Percentiles rank a stretch among this genome's conserved stretches.
These are phyloP conservation scores for Solanum sitiens DNA, from an alignment of 257 asterid species.

Conservation along the genomic window DNA sequence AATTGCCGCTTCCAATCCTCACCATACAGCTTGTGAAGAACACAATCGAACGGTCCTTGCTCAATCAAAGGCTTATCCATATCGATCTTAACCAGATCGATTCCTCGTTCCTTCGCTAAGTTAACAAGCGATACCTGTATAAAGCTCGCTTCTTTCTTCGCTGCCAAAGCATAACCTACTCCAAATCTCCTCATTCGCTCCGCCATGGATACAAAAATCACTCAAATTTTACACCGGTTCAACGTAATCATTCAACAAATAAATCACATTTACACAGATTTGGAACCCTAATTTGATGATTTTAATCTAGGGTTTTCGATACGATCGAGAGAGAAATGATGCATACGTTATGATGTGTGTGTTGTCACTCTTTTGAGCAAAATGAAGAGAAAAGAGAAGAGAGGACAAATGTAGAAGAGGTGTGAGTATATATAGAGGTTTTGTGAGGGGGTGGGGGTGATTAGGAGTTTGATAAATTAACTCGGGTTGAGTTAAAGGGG, in stretches of 20 bases:
- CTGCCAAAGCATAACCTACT: conserved; percentile 71
- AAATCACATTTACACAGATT: not conserved
- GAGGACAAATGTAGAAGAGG: not conserved
- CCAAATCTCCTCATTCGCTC: conserved; percentile 33
- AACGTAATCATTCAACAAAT: not conserved
- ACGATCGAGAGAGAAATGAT: not conserved
- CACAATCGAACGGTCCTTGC: conserved; percentile 64
- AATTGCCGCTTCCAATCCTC: conserved; percentile 52
- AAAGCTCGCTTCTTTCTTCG: conserved; percentile 68
- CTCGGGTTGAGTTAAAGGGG: not conserved
- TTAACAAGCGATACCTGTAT: conserved; percentile 44
- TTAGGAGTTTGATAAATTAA: not conserved
- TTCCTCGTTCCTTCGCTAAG: conserved; percentile 37
- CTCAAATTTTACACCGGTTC: not conserved
- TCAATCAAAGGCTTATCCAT: conserved; percentile 37
- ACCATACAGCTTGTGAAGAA: conserved; percentile 59
- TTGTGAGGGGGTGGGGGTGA: not conserved
- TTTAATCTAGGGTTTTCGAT: not conserved
- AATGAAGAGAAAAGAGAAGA: not conserved
- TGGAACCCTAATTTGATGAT: not conserved
- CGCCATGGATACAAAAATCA: conserved; percentile 11
- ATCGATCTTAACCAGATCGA: conserved; percentile 66
- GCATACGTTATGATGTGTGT: not conserved
- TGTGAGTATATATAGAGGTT: not conserved
- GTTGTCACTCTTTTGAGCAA: not conserved